These are phyloP conservation scores for Rhizophagus sp. DNA, from an alignment of 192 early-diverging fungal genomes.

Conservation along the genomic window DNA sequence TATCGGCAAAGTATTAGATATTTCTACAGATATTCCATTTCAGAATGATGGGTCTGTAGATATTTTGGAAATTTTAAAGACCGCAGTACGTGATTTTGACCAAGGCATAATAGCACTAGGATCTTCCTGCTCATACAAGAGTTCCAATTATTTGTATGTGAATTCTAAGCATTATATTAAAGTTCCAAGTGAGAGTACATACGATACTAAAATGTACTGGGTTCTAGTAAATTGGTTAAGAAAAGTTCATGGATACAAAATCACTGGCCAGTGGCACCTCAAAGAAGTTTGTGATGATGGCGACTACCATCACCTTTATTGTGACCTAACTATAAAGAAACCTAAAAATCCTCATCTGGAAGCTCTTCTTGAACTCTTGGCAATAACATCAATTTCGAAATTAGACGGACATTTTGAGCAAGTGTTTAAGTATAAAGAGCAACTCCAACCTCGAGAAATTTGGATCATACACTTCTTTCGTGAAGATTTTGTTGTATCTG, in stretches of 20 bases:
- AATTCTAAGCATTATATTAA: not conserved
- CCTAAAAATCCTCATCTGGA: too few species aligned
- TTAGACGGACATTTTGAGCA: too few species aligned
- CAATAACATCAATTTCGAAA: too few species aligned
- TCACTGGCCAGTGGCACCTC: not conserved
- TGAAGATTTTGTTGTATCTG: too few species aligned
- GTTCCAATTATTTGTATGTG: not conserved
- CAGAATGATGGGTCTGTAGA: not conserved
- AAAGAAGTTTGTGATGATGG: not conserved
- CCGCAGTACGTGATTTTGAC: not conserved
- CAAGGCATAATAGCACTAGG: constrained; percentile 16
- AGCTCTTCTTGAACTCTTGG: too few species aligned
- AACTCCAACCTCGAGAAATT: too few species aligned
- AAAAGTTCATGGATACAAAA: not conserved
- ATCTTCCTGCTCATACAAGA: constrained; percentile 24
- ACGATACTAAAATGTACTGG: constrained; percentile 21
- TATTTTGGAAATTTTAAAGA: constrained; percentile 20
- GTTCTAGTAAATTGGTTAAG: constrained; percentile 7
- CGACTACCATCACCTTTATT: too few species aligned
- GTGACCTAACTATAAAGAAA: too few species aligned
- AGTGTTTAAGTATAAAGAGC: too few species aligned
- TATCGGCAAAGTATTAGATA: too few species aligned
- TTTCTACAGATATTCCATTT: not conserved
- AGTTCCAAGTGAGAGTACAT: constrained; percentile 21
- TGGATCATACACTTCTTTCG: too few species aligned